Base-by-base conservation (phyloP, 139 green algal genomes). In the Astrephomene gubernaculifera region DNA sequence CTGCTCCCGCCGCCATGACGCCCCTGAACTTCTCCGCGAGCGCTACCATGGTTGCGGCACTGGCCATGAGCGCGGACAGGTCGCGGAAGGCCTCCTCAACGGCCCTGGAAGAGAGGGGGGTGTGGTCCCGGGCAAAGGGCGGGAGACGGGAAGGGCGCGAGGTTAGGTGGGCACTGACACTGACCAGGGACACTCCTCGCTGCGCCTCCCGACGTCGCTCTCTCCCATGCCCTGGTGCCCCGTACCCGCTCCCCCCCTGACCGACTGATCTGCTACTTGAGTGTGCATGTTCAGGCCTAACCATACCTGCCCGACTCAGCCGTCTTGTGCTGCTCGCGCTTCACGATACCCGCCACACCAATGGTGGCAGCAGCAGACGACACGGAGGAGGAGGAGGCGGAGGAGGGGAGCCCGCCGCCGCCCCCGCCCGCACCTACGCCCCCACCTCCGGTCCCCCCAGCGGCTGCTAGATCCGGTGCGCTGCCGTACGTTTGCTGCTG, bases 11-110 rank as follows among this genome's bases (percentile, higher is more conserved):
- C 39, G 84, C 38, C 43, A 85, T 29, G 1, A 87, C 82, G 0
- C 71, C 69, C 12, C 89, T 39, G 74, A 98, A 96, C 63, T 90
- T 87, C 85, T 97, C 91, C 4, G 96, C 95, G 49, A 98, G 91
- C 25, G 88, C 64, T 36, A 98, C 95, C 94, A 98, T 97, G 49
- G 96, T 91, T 44, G 88, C 83, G 4, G 96, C 96, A 82, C 93
- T 93, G 25, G 70, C 73, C 96, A 98, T 98, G 67, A 98, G 91
- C 3, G 91, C 90, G 2, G 80, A 44, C 82, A 98, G 83, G 87
- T 98, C 96, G 53, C 71, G 61, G 82, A 98, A 97, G 0, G 94
- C 96, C 22, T 71, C 69, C 36, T 86, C 69, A 63, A 93, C 64
- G n/a, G 41, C 64, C 38, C 84, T 91, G 75, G n/a, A 49, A 43